Evolutionary conservation across 208 protist genomes (phyloP).

Genomic region (Trypanosoma mega): DNA sequence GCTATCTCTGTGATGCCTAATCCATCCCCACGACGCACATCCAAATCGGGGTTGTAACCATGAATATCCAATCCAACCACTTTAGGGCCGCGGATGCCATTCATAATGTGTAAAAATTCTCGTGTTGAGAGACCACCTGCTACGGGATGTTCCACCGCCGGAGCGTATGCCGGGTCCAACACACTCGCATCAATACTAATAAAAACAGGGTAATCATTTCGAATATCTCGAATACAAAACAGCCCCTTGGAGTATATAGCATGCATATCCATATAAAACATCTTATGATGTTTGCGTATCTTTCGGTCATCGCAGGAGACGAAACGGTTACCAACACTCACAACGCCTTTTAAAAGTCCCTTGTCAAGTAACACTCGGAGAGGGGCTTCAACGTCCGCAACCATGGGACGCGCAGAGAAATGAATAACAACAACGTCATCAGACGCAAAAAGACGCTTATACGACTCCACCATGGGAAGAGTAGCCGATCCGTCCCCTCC

Average conservation of each 20-base stretch:
- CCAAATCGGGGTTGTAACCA: slow-evolving; percentile 61
- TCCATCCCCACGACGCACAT: slow-evolving; percentile 56
- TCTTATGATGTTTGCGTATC: slow-evolving; percentile 73
- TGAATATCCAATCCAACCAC: slow-evolving; percentile 81
- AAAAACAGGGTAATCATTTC: slow-evolving; percentile 85
- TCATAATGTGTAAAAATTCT: slow-evolving; percentile 78
- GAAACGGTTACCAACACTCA: slow-evolving; percentile 76
- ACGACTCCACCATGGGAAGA: slow-evolving; percentile 72
- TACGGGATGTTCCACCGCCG: slow-evolving; percentile 49
- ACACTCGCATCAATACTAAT: slow-evolving; percentile 78
- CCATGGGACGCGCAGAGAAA: slow-evolving; percentile 52
- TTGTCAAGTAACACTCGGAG: slow-evolving; percentile 74
- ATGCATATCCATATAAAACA: slow-evolving; percentile 88
- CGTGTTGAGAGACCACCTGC: slow-evolving; percentile 72
- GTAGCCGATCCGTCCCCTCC: slow-evolving; percentile 75
- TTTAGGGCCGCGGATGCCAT: slow-evolving; percentile 70
- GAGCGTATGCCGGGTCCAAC: slow-evolving; percentile 77
- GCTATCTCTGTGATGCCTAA: slow-evolving; percentile 77
- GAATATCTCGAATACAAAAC: slow-evolving; percentile 83
- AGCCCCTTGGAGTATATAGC: slow-evolving; percentile 84
- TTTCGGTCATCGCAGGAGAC: slow-evolving; percentile 63
- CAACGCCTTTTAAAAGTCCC: slow-evolving; percentile 65
- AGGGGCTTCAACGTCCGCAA: slow-evolving; percentile 37
- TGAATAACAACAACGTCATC: slow-evolving; percentile 81
- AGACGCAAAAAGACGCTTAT: slow-evolving; percentile 70